Evolutionary conservation across 164 flowering plant species (phyloP), one percentile per base, ranked within the genome.

Genomic region (Annona cherimola): DNA sequence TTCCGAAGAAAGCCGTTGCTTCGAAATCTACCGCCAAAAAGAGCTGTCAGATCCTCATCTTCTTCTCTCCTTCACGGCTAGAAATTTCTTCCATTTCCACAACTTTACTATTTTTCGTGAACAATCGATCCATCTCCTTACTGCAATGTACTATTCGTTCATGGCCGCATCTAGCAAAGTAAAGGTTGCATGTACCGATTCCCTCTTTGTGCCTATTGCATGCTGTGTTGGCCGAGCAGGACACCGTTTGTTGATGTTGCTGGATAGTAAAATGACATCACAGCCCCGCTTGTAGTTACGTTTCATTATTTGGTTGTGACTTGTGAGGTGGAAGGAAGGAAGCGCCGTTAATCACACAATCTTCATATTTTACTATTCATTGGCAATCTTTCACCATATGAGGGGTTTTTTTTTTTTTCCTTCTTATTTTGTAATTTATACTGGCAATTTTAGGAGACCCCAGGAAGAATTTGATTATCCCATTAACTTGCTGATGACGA

Each of bases 31-130:
- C 18, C 67, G 45, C 44, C 4, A 64, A 64, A 40, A 64, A 64
- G 67, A 42, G 41, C 67, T 43, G 67, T 64, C 67, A 40, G 67
- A 64, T 64, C n/a, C 4, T 42, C 43, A 14, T 64, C 45, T 64
- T 44, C 3, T 61, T 18, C 35, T 11, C 63, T n/a, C 35, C 57
- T 50, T 50, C 57, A 11, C 14, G 9, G 9, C 14, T 16, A 50
- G 57, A 1, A 50, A 50, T 50, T 50, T 50, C 57, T 7, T 61
- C 63, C 18, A 11, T 35, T 42, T 40, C 41, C 42, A 3, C 18
- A 14, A 2, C 11, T 63, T 63, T 40, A 41, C 11, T 61, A 4
- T 4, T n/a, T 61, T 61, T 61, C 9, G 1, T 19, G 26, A 35
- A 62, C 7, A 61, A 26, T 4, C 67, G 18, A 43, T 63, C 42